Base-by-base conservation (phyloP, 495 filamentous ascomycete genomes). In the Aspergillus kassunensis region DNA sequence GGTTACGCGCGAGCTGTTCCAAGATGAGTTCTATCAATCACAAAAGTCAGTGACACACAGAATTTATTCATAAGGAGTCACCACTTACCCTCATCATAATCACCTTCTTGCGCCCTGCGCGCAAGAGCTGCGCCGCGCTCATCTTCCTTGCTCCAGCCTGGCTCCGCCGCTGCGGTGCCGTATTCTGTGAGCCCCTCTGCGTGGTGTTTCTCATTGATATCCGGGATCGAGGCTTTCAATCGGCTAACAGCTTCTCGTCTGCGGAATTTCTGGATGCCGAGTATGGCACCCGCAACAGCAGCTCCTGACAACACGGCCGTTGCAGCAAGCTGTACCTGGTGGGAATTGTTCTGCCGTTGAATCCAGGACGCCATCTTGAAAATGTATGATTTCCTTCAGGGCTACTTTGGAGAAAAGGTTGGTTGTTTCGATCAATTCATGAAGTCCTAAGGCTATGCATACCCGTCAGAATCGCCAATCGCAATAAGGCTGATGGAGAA, bases 1-100 rank as follows among this genome's bases (percentile, higher is more conserved):
- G 82, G 71, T 96, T 99, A 29, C 93, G 88, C 8, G 91, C 90
- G 2, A 99, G 84, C 66, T 99, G 93, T 74, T 99, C 93, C 53
- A 93, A 81, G 56, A 97, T 95, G 33, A 99, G 75, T 50, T 91
- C 90, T 87, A 47, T 11, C 16, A 16, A 11, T 4, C 25, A n/a
- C 23, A 6, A 35, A n/a, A 1, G 19, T 46, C 15, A 46, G 44
- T 23, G 16, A 8, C 11, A n/a, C 9, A 2, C 9, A 12, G 4
- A 9, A 12, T 1, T 15, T 4, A 11, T 21, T 33, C 42, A 31
- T 34, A 37, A 5, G n/a, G 23, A n/a, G 27, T 37, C 6, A 20
- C 21, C 16, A 24, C 35, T 29, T 69, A 87, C 85, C 86, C 65
- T 97, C 88, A 73, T 97, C 90, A 63, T 93, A 97, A 68, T 96